Evolutionary conservation across 208 protist species (phyloP), one percentile per base, ranked within the genome.

Genomic region (Jaenimonas drosophilae): DNA sequence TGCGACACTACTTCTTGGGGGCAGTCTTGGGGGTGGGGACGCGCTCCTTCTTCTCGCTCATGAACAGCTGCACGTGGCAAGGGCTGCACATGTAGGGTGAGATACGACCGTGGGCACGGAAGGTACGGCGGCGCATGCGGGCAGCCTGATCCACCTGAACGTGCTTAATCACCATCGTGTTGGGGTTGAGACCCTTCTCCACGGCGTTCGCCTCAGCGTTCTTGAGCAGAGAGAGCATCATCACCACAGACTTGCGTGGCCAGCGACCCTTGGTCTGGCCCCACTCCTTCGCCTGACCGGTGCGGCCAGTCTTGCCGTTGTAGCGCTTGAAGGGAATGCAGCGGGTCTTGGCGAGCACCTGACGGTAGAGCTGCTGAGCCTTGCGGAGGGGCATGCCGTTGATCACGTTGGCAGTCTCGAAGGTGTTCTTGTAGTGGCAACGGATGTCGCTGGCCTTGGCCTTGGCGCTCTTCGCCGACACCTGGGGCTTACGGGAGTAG

Each of bases 101-200:
- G 54, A 97, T 97, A 63, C 92, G 83, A 47, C 94, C 94, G 66
- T 97, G 94, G 38, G 94, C 94, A 67, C 94, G 84, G 75, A 94
- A 97, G 32, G 91, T 96, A 63, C 92, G 81, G 67, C 94, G 82
- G 55, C 94, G 84, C 68, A 91, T 83, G 59, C 75, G 81, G 43
- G 74, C 56, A 38, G 92, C 94, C 64, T 89, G 49, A 48, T 97
- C 76, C 16, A 96, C 92, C 67, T 94, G 76, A 39, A 96, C 70
- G 78, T 97, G 92, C 56, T 88, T 85, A 56, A 97, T 76, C 53
- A 89, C 54, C 70, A 97, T 90, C 66, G 87, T 85, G 56, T 76
- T 77, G 53, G 84, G 71, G 64, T 97, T 72, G 25, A 97, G 70
- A 28, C 86, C 81, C 70, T 96, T 96, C 52, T 73, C 80, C 49